Evolutionary conservation across 495 filamentous ascomycete genomes (phyloP).

Genomic region (Penicillium ucsense): DNA sequence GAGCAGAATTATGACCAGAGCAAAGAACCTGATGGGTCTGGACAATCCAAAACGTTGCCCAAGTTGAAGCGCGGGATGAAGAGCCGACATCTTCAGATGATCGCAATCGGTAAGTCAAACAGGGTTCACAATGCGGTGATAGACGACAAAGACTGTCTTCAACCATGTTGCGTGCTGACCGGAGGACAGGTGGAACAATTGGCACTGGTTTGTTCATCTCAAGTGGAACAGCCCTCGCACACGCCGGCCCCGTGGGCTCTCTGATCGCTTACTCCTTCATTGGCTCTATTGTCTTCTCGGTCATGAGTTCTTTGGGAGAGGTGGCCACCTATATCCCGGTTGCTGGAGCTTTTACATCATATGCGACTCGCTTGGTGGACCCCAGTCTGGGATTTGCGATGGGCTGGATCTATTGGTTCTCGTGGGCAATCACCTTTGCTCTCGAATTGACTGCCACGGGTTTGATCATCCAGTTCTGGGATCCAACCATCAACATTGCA

Average conservation of each 20-base stretch:
- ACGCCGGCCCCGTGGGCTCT: conserved; percentile 49
- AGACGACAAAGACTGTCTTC: conserved; percentile 13
- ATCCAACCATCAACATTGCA: conserved; percentile 39
- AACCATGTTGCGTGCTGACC: background rate
- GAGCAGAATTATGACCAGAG: background rate
- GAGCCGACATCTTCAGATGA: conserved; percentile 46
- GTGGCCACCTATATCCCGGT: conserved; percentile 62
- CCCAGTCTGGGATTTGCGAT: conserved; percentile 58
- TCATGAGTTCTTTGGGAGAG: conserved; percentile 42
- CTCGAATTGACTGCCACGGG: conserved; percentile 57
- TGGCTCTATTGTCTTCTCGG: conserved; percentile 42
- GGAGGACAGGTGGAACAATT: conserved; percentile 51
- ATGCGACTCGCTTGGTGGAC: conserved; percentile 55
- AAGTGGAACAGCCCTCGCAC: conserved; percentile 49
- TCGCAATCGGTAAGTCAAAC: conserved; percentile 46
- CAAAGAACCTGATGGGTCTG: background rate
- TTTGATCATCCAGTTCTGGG: conserved; percentile 62
- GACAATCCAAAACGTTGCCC: conserved; percentile 5
- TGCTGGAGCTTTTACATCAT: conserved; percentile 56
- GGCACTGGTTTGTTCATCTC: conserved; percentile 63
- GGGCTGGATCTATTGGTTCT: conserved; percentile 56
- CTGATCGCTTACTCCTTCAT: conserved; percentile 50
- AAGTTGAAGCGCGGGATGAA: conserved; percentile 42
- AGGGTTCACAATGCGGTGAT: conserved; percentile 23
- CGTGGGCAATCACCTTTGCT: conserved; percentile 46